phyloP scores from a whole-genome alignment of 225 moss, liverwort and hornwort genomes.

The Ulota crispa region DNA sequence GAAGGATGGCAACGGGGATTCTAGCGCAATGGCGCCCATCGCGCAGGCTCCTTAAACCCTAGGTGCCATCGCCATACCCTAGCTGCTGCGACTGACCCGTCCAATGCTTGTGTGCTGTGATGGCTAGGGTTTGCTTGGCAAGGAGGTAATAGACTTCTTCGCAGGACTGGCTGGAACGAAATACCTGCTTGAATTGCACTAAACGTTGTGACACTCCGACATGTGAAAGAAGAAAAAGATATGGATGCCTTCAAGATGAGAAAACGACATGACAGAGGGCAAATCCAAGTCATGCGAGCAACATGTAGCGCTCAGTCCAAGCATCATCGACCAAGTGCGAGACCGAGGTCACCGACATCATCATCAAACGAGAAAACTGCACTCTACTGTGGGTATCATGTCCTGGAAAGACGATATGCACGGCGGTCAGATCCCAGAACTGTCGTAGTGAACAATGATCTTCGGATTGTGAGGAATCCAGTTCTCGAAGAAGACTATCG shows the following conservation, averaged over 20 bases:
- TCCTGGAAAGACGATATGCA: background rate
- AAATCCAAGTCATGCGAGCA: background rate
- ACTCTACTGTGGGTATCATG: background rate
- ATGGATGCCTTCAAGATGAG: too few species aligned
- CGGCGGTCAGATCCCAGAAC: slow-evolving; percentile 17
- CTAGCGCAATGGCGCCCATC: slow-evolving; percentile 14
- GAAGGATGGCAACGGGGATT: slow-evolving; percentile 40
- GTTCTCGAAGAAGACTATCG: background rate
- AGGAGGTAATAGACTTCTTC: background rate
- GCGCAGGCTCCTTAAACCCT: background rate
- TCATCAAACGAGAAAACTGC: background rate
- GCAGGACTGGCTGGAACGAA: background rate
- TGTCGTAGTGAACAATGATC: slow-evolving; percentile 19
- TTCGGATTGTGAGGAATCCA: background rate
- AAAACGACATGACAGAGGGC: background rate
- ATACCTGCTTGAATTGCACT: background rate
- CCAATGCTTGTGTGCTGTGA: background rate
- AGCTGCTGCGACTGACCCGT: background rate
- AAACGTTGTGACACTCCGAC: background rate
- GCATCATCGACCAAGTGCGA: slow-evolving; percentile 5
- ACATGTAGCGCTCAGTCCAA: background rate
- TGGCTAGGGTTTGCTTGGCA: background rate
- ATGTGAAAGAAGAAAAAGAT: background rate
- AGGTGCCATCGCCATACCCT: background rate
- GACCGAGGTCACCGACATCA: background rate